phyloP scores from a whole-genome alignment of 768 basidiomycete genomes.

The Phaffia tasmanica region DNA sequence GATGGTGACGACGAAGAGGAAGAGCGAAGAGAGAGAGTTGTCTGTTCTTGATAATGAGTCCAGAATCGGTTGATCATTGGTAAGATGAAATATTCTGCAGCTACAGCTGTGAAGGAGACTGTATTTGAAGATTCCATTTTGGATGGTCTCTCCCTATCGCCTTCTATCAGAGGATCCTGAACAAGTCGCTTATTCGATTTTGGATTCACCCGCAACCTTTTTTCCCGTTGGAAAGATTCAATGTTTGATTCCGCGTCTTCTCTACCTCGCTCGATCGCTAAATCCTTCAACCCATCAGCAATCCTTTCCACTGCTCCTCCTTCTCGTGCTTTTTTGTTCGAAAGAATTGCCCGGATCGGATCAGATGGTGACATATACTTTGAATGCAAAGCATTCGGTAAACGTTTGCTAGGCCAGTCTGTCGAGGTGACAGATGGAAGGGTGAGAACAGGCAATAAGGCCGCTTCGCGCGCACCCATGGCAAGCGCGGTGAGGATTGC shows the following conservation, averaged over 20 bases:
- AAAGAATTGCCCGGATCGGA: background rate
- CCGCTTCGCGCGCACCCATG: conserved; percentile 73
- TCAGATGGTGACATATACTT: conserved; percentile 46
- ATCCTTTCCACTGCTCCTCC: conserved; percentile 8
- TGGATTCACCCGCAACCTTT: conserved; percentile 53
- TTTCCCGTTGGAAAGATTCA: conserved; percentile 59
- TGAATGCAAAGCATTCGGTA: conserved; percentile 61
- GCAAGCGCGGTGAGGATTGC: conserved; percentile 77
- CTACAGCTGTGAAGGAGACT: conserved; percentile 49
- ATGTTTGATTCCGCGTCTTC: conserved; percentile 48
- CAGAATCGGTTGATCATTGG: conserved; percentile 92
- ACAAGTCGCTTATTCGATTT: background rate
- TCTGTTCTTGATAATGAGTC: conserved; percentile 78
- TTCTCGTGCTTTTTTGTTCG: background rate
- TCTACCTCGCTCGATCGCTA: conserved; percentile 54
- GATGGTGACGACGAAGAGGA: conserved; percentile 50
- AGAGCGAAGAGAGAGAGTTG: conserved; percentile 55
- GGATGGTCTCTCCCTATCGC: background rate
- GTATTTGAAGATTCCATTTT: background rate
- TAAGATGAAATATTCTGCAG: conserved; percentile 76
- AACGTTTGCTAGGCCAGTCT: conserved; percentile 67
- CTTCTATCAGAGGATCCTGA: background rate
- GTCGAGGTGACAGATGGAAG: conserved; percentile 31
- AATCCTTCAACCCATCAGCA: conserved; percentile 44
- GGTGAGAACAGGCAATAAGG: conserved; percentile 41